These are phyloP conservation scores for Fusarium setosum DNA, from an alignment of 2,329 filamentous ascomycete genomes.

Conservation along the genomic window DNA sequence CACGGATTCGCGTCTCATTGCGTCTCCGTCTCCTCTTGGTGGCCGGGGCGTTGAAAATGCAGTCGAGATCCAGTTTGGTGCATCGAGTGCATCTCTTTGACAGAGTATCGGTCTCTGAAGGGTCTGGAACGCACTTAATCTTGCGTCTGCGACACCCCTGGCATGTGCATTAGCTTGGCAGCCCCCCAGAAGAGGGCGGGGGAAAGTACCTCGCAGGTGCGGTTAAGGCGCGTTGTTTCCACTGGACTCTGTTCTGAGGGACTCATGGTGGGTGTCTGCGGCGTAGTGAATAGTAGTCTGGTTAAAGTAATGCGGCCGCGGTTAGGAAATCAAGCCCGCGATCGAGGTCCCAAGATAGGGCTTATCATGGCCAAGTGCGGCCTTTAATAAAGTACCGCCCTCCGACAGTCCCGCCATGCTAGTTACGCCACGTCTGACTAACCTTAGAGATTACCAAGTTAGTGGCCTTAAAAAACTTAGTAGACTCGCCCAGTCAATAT, in stretches of 20 bases:
- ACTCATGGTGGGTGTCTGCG: not conserved
- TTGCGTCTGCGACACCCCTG: conserved; percentile 13
- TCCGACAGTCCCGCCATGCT: too few species aligned
- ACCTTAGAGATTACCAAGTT: conserved; percentile 2
- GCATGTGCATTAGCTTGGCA: not conserved
- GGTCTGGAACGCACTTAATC: conserved; percentile 10
- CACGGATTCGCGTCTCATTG: conserved; percentile 23
- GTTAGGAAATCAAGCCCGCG: not conserved
- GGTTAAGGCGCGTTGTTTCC: conserved; percentile 3
- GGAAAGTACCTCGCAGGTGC: conserved; percentile 8
- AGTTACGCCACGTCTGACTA: not conserved
- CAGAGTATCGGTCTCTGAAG: not conserved
- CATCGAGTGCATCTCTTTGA: conserved; percentile 12
- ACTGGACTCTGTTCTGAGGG: not conserved
- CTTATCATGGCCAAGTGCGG: conserved; percentile 9
- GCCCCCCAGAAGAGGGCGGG: not conserved
- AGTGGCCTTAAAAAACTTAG: not conserved
- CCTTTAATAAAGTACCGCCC: conserved; percentile 15
- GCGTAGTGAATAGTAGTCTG: not conserved
- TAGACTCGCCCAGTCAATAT: not conserved
- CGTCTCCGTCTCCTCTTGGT: conserved; percentile 16
- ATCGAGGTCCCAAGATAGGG: not conserved
- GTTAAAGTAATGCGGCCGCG: conserved; percentile 1
- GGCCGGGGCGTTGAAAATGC: conserved; percentile 15
- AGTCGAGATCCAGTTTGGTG: conserved; percentile 15